Conservation (phyloP, 495 filamentous ascomycete species). For the Lophiotrema nucula region DNA sequence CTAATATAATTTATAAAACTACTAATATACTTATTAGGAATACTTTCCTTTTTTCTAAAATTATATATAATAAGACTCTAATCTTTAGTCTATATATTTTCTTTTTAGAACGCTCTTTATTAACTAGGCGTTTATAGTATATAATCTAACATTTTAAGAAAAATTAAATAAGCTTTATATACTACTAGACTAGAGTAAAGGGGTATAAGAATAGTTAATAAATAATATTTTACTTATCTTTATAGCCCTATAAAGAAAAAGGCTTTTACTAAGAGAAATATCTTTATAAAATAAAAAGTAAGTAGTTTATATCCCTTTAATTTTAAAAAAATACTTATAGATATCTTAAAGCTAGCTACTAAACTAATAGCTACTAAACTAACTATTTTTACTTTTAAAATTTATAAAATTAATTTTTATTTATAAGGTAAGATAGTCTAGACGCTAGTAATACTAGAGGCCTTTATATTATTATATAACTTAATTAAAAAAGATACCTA, state of each 20-base stretch:
- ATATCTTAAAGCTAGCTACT: background rate
- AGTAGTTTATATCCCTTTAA: conserved; percentile 2
- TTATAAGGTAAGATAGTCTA: conserved; percentile 3
- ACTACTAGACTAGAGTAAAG: conserved; percentile 2
- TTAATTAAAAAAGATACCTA: conserved; percentile 7
- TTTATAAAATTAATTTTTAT: conserved; percentile 8
- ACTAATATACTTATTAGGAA: background rate
- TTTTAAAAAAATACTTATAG: background rate
- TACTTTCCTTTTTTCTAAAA: background rate
- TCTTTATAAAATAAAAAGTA: background rate
- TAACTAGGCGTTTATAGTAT: background rate
- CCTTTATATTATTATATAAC: conserved; percentile 12
- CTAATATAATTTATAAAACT: background rate
- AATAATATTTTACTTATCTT: conserved; percentile 6
- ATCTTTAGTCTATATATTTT: background rate
- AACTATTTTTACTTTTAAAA: conserved; percentile 10
- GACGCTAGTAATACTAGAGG: conserved; percentile 9
- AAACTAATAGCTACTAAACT: conserved; percentile 6
- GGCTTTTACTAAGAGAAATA: conserved; percentile 5
- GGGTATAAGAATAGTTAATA: conserved; percentile 1
- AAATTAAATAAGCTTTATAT: conserved; percentile 1
- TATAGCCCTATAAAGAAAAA: conserved; percentile 2
- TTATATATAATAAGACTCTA: background rate
- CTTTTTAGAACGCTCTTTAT: background rate
- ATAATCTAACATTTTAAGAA: background rate